These are phyloP conservation scores for Clitopilus passeckerianus DNA, from an alignment of 768 basidiomycete genomes.

Conservation along the genomic window DNA sequence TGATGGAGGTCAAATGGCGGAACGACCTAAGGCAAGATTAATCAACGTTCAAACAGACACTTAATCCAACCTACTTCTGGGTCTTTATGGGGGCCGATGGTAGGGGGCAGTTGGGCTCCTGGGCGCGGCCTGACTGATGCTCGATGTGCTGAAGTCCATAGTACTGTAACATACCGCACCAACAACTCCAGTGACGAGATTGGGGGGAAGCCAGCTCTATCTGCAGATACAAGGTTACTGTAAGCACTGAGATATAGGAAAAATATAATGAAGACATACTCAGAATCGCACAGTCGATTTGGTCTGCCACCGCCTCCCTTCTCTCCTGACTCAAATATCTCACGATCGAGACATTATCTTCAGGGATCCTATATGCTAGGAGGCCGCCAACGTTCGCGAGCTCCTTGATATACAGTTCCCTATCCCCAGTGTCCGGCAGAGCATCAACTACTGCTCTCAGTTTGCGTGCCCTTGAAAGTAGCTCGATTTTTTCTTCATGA, in stretches of 20 bases:
- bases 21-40: background rate
- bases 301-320: constrained; percentile 79
- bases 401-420: constrained; percentile 61
- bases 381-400: constrained; percentile 71
- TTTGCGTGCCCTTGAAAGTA: constrained; percentile 59
- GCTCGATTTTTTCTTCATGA: constrained; percentile 38
- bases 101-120: constrained; percentile 43
- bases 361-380: constrained; percentile 80
- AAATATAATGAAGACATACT: constrained; percentile 42
- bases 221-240: constrained; percentile 23
- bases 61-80: background rate
- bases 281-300: constrained; percentile 83
- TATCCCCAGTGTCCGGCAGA: constrained; percentile 51
- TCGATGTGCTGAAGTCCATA: constrained; percentile 57
- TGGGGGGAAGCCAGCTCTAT: constrained; percentile 41
- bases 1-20: background rate
- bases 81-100: constrained; percentile 11
- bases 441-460: constrained; percentile 58
- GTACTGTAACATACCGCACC: constrained; percentile 57
- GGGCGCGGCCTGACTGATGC: constrained; percentile 40
- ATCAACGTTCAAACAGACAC: background rate
- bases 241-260: background rate
- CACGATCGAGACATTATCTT: constrained; percentile 60
- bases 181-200: constrained; percentile 61
- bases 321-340: constrained; percentile 74